phyloP scores from a whole-genome alignment of 2,329 filamentous ascomycete species.

The Penicillium hesseltinei region DNA sequence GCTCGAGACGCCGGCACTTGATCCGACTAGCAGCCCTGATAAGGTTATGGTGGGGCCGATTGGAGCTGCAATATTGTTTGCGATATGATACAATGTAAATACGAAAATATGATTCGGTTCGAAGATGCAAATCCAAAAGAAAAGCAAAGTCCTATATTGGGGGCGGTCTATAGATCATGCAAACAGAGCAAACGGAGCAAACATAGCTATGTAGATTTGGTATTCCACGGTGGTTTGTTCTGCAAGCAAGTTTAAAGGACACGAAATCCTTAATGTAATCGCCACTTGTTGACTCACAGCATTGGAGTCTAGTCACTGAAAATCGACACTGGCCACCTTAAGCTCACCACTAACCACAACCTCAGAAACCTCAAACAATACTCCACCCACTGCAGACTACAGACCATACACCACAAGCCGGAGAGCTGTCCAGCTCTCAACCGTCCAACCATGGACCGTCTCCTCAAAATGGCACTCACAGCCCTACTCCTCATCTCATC shows the following conservation, averaged over 20 bases:
- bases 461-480: constrained; percentile 15
- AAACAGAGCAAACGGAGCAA: constrained; percentile 3
- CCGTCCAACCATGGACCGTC: constrained; percentile 20
- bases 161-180: too few relatives aligned
- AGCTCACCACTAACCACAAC: background rate
- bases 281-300: constrained; percentile 6
- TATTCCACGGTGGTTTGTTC: background rate
- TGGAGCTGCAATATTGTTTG: background rate
- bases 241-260: background rate
- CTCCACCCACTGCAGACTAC: background rate
- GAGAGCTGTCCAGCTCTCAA: background rate
- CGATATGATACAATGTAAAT: background rate
- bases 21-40: background rate
- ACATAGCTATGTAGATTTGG: background rate
- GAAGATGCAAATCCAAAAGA: too few relatives aligned
- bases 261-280: constrained; percentile 1
- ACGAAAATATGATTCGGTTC: too few relatives aligned
- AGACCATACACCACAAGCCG: background rate
- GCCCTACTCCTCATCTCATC: constrained; percentile 22
- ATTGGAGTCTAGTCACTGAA: background rate
- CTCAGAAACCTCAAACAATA: background rate
- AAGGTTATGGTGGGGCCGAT: background rate
- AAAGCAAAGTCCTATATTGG: too few relatives aligned
- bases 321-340: background rate
- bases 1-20: background rate